Evolutionary conservation across 352 stramenopile species (phyloP), one percentile per base, ranked within the genome.

Genomic region (Albugo laibachii): DNA sequence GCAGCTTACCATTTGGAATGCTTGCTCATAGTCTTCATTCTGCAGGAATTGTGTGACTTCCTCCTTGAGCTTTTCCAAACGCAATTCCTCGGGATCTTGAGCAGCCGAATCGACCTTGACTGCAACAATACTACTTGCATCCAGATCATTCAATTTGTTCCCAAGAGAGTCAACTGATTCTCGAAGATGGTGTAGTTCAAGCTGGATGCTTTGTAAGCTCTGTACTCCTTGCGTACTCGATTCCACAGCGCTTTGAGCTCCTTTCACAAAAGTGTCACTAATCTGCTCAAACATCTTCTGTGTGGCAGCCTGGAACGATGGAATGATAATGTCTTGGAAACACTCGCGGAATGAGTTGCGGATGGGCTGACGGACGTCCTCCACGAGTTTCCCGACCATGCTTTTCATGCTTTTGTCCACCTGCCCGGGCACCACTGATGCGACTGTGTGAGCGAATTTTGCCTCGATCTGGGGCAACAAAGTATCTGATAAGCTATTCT

Each of bases 211-310:
- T 62, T 15, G 58, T 57, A 5, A 85, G 66, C 53, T 81, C 75
- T 0, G 63, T 55, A 44, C 80, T 81, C 41, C 69, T 43, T 80
- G 65, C 0, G 62, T 65, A 42, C 62, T 83, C 37, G 58, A 63
- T 40, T 77, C 70, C 50, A 80, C 70, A 31, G 75, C 69, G 47
- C 54, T 69, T 12, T 64, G 65, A 19, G 73, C 80, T 11, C 76
- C 76, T 47, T 84, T 69, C 4, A 86, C 61, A 24, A 89, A 82
- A 11, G 76, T 82, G 46, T 80, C 69, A 43, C 86, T 80, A 45
- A 89, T 89, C 49, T 89, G 77, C 50, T 89, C 77, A 52, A 89
- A 89, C 77, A 89, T 89, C 52, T 86, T 86, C 50, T 89, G 77
- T 11, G 77, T 89, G 45, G 77, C 77, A 13, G 77, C 77, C 39